Percentiles rank a stretch among this genome's conserved stretches.
Conservation (phyloP, 805 yeast genomes). For the Ogataea pilisensis region DNA sequence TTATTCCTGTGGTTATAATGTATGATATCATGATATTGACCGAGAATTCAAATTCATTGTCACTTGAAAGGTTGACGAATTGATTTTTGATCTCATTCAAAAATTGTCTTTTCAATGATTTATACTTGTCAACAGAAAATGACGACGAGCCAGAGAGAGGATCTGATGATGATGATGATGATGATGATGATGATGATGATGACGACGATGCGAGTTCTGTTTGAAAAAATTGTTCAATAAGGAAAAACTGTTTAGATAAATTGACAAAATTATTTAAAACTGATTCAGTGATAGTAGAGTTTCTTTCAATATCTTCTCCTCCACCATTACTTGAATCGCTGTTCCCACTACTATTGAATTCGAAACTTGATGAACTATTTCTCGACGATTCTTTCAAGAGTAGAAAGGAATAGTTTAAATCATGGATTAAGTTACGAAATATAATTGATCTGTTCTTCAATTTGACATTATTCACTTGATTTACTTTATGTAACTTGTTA, state of each 20-base stretch:
- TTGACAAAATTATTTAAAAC: conserved; percentile 17
- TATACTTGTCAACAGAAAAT: conserved; percentile 16
- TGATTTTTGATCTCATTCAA: conserved; percentile 17
- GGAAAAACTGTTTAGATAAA: conserved; percentile 23
- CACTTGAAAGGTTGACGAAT: conserved; percentile 19
- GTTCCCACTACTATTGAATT: too few relatives aligned
- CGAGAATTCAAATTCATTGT: conserved; percentile 28
- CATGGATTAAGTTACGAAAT: conserved; percentile 25
- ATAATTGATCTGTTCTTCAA: conserved; percentile 15
- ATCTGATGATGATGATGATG: too few relatives aligned
- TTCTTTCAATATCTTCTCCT: too few relatives aligned
- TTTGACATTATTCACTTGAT: conserved; percentile 9
- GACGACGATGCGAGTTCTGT: too few relatives aligned
- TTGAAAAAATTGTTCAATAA: conserved; percentile 21
- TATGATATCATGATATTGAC: conserved; percentile 24
- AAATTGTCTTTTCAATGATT: conserved; percentile 15
- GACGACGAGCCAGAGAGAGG: too few relatives aligned
- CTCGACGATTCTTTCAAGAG: conserved; percentile 10
- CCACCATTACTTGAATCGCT: too few relatives aligned
- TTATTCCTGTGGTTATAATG: conserved; percentile 14
- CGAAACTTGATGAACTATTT: neutral
- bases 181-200: too few relatives aligned
- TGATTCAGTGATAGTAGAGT: conserved; percentile 9
- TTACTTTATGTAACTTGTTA: conserved; percentile 5
- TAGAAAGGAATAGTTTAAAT: conserved; percentile 20